Evolutionary conservation across 1,284 basidiomycete species (phyloP).

Genomic region (Puccinia novopanici): DNA sequence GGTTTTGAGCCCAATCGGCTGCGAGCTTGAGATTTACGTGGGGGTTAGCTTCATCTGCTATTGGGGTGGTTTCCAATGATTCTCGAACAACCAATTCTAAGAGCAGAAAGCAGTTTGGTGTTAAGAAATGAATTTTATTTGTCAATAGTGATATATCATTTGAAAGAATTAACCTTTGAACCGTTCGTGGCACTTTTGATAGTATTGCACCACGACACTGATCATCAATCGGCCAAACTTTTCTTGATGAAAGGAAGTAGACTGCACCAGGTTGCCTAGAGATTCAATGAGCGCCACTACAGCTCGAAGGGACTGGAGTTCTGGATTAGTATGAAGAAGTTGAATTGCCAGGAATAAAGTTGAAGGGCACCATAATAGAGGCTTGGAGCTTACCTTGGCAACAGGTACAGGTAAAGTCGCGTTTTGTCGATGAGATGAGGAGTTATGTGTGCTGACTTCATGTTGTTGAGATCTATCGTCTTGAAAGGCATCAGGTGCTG

Average conservation of each 20-base stretch:
- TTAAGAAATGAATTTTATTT: neutral
- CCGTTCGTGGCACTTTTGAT: constrained; percentile 84
- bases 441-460: neutral
- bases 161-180: constrained; percentile 66
- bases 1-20: constrained; percentile 80
- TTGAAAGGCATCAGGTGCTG: constrained; percentile 71
- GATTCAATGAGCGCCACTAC: constrained; percentile 89
- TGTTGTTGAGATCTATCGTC: constrained; percentile 64
- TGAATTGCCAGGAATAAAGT: neutral
- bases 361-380: constrained; percentile 1
- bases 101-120: neutral
- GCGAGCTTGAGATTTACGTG: constrained; percentile 63
- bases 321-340: constrained; percentile 52
- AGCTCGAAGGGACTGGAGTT: constrained; percentile 72
- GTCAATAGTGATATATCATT: constrained; percentile 2
- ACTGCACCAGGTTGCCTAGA: constrained; percentile 84
- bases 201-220: constrained; percentile 93
- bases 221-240: constrained; percentile 91
- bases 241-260: constrained; percentile 93
- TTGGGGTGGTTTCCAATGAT: constrained; percentile 44
- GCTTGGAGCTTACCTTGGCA: constrained; percentile 68
- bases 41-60: constrained; percentile 1
- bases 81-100: constrained; percentile 53
- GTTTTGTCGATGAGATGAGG: constrained; percentile 52
- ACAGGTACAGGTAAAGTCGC: constrained; percentile 71